Percentiles rank a stretch among this genome's conserved stretches.
Conservation (phyloP, 345 rosid species). For the Syzygium jambos region DNA sequence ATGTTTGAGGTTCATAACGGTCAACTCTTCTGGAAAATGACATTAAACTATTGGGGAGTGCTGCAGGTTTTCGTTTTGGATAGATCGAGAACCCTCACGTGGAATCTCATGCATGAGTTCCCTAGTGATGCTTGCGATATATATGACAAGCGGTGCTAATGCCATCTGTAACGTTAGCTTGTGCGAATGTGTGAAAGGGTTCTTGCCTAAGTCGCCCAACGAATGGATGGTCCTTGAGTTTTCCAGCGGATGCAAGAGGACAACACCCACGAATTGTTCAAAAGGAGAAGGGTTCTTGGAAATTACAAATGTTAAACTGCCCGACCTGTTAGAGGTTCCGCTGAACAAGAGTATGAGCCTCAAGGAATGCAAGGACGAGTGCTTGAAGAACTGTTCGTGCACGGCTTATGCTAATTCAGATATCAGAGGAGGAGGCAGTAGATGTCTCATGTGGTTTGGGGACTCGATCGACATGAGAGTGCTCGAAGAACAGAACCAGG, state of each 20-base stretch:
- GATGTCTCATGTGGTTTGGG: constrained; percentile 26
- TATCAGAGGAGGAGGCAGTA: constrained; percentile 9
- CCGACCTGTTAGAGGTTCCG: constrained; percentile 2
- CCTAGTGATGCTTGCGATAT: not conserved
- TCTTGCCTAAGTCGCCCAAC: constrained; percentile 11
- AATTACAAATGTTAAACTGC: constrained; percentile 1
- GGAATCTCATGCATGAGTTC: not conserved
- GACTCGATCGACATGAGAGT: constrained; percentile 16
- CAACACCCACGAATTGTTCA: not conserved
- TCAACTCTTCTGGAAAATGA: not conserved
- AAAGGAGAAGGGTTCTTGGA: constrained; percentile 2
- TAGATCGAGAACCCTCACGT: not conserved
- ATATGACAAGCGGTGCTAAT: not conserved
- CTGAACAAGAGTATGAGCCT: constrained; percentile 5
- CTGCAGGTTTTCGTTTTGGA: not conserved
- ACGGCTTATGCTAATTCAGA: constrained; percentile 12
- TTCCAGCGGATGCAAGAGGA: constrained; percentile 8
- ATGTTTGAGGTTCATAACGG: constrained; percentile 2
- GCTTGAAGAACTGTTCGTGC: constrained; percentile 20
- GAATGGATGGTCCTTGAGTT: constrained; percentile 13
- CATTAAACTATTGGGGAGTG: not conserved
- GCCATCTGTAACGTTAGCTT: not conserved
- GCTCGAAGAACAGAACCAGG: not conserved
- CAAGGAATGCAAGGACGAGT: constrained; percentile 6
- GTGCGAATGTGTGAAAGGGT: constrained; percentile 28